Evolutionary conservation across 768 basidiomycete genomes (phyloP).

Genomic region (Calocybe cyanea): DNA sequence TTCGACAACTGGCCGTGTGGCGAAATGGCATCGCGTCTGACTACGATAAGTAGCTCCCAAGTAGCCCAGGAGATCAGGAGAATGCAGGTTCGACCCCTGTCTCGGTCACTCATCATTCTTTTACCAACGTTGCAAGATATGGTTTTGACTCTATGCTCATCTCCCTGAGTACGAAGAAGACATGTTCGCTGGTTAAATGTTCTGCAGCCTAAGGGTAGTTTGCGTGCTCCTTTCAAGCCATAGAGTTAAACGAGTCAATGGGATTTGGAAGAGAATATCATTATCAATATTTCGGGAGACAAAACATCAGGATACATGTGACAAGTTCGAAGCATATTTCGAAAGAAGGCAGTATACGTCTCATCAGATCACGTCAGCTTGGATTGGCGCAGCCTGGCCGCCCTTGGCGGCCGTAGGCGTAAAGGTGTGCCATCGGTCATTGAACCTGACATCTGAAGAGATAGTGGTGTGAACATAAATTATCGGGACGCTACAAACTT

Average conservation of each 20-base stretch:
- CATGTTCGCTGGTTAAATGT: no score
- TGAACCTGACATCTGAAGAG: conserved; percentile 80
- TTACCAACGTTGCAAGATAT: no score
- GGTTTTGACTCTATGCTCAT: no score
- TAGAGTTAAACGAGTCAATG: no score
- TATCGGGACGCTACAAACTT: not conserved
- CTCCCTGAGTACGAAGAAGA: no score
- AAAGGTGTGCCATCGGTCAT: conserved; percentile 94
- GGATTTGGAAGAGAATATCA: no score
- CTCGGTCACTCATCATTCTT: conserved; percentile 13
- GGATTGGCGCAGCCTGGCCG: conserved; percentile 66
- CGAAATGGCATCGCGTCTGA: conserved; percentile 94
- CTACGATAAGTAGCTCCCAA: no score
- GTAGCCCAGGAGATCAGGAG: conserved; percentile 57
- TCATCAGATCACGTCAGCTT: conserved; percentile 39
- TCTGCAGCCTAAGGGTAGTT: no score
- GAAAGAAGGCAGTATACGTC: not conserved
- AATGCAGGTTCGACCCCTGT: conserved; percentile 80
- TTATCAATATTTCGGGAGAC: not conserved
- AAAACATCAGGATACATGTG: conserved; percentile 1
- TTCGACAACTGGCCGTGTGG: conserved; percentile 83
- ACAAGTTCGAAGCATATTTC: not conserved
- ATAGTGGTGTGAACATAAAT: not conserved
- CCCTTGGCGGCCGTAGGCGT: conserved; percentile 87
- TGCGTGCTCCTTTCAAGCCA: no score